Percentiles rank a stretch among this genome's conserved stretches.
Evolutionary conservation across 2,329 filamentous ascomycete species (phyloP).

Genomic region (Beauveria pseudobassiana): DNA sequence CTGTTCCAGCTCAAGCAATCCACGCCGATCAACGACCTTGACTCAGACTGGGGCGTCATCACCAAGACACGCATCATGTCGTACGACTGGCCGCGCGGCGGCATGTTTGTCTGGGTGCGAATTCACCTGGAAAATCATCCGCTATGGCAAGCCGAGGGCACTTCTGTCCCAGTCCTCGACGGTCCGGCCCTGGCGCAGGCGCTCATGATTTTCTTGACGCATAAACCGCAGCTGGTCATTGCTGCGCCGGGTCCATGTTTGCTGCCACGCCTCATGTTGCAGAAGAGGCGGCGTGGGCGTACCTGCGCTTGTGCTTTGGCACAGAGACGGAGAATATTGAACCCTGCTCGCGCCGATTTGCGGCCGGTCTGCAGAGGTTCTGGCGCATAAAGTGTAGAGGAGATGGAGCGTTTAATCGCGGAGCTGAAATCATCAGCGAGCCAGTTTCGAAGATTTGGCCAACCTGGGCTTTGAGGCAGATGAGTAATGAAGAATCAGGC

Average conservation of each 20-base stretch:
- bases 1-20: conserved; percentile 58
- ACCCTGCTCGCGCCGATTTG: conserved; percentile 54
- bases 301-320: conserved; percentile 76
- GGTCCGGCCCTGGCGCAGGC: conserved; percentile 52
- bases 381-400: conserved; percentile 64
- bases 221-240: conserved; percentile 61
- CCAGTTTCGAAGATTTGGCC: conserved; percentile 17
- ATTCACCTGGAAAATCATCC: conserved; percentile 68
- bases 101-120: conserved; percentile 87
- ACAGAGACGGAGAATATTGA: conserved; percentile 67
- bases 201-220: conserved; percentile 64
- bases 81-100: conserved; percentile 74
- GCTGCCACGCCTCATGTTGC: conserved; percentile 55
- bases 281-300: conserved; percentile 57
- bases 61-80: conserved; percentile 67
- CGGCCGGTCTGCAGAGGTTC: conserved; percentile 63
- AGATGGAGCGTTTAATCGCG: conserved; percentile 56
- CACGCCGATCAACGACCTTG: conserved; percentile 32
- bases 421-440: conserved; percentile 20
- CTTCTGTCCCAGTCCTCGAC: conserved; percentile 36
- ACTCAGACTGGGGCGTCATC: conserved; percentile 65
- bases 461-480: conserved; percentile 24
- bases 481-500: conserved; percentile 16
- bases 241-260: conserved; percentile 69
- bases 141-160: conserved; percentile 40